phyloP scores from a whole-genome alignment of 257 asterid species.

The Anisodus acutangulus region DNA sequence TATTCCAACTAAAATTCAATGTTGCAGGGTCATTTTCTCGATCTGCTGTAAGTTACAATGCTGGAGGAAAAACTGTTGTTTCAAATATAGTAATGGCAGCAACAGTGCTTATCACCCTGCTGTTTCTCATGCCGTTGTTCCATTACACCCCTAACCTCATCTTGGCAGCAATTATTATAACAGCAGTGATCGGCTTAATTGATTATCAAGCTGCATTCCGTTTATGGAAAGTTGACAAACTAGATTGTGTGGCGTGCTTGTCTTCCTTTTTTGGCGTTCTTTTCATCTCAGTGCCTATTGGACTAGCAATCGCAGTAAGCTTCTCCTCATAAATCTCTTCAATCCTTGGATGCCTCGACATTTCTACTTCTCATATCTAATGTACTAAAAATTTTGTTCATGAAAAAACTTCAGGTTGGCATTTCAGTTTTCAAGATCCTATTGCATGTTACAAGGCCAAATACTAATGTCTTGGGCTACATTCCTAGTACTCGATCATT shows the following conservation, averaged over 20 bases:
- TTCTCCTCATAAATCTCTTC: constrained; percentile 12
- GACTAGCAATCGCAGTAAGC: constrained; percentile 91
- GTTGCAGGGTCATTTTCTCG: constrained; percentile 87
- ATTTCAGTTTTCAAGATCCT: constrained; percentile 89
- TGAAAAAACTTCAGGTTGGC: constrained; percentile 59
- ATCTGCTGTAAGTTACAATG: constrained; percentile 88
- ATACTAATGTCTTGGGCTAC: constrained; percentile 66
- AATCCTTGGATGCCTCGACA: constrained; percentile 2
- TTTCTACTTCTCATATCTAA: constrained; percentile 13
- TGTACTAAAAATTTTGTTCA: neutral
- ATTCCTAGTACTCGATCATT: constrained; percentile 79
- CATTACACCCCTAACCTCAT: constrained; percentile 84
- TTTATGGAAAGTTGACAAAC: constrained; percentile 93
- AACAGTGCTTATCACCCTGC: constrained; percentile 73
- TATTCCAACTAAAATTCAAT: neutral
- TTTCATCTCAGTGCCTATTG: constrained; percentile 90
- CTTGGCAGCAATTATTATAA: constrained; percentile 84
- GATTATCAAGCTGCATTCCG: constrained; percentile 72
- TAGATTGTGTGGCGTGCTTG: constrained; percentile 81
- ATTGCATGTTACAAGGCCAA: constrained; percentile 87
- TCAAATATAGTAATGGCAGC: constrained; percentile 85
- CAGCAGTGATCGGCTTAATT: constrained; percentile 91
- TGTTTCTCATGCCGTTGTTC: constrained; percentile 87
- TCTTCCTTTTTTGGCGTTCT: constrained; percentile 90
- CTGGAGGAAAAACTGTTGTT: constrained; percentile 81